These are phyloP conservation scores for Lepidium aucheri DNA, from an alignment of 345 rosid species.

Conservation along the genomic window DNA sequence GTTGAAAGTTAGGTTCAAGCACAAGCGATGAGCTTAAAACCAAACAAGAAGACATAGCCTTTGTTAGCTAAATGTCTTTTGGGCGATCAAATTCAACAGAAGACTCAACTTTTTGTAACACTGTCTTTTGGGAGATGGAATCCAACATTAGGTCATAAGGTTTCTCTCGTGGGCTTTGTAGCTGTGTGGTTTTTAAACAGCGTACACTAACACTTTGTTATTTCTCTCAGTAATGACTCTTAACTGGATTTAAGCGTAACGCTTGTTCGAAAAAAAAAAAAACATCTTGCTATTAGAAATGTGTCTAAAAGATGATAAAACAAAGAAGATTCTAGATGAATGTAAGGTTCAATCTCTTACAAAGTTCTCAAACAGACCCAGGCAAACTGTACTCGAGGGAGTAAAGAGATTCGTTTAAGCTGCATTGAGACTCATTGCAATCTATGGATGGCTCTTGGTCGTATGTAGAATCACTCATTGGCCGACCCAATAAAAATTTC, in stretches of 20 bases:
- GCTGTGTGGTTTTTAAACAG: slow-evolving; percentile 1
- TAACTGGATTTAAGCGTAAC: neutral
- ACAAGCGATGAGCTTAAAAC: slow-evolving; percentile 47
- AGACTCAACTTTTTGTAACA: neutral
- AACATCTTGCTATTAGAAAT: neutral
- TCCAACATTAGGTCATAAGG: neutral
- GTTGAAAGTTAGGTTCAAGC: slow-evolving; percentile 49
- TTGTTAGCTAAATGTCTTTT: neutral
- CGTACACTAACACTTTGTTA: neutral
- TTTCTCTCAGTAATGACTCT: neutral
- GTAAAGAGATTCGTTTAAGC: slow-evolving; percentile 21
- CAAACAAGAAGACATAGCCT: neutral
- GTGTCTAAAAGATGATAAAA: neutral
- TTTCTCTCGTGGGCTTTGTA: slow-evolving; percentile 1
- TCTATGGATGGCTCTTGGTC: neutral
- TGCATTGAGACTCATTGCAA: slow-evolving; percentile 3
- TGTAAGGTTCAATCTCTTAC: neutral
- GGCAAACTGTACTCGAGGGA: slow-evolving; percentile 1
- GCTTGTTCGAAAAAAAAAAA: too few relatives aligned
- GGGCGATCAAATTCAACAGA: neutral
- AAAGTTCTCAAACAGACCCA: slow-evolving; percentile 11
- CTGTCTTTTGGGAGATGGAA: neutral
- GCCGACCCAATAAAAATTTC: too few relatives aligned
- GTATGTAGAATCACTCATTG: neutral
- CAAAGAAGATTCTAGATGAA: neutral